Conservation (phyloP, 345 rosid species). For the Populus tremula region DNA sequence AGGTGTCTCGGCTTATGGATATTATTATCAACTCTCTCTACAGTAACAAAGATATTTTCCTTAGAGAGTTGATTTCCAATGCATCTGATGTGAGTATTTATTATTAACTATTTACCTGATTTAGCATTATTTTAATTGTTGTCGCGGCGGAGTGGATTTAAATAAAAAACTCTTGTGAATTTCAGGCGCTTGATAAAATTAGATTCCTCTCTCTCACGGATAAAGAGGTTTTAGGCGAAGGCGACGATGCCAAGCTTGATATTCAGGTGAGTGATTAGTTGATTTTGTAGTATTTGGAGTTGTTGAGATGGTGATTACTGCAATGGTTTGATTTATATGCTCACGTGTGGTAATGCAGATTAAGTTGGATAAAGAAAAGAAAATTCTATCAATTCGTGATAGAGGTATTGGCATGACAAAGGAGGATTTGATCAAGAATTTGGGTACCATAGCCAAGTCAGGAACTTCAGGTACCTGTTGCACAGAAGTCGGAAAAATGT, state of each 20-base stretch:
- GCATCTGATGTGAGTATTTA: conserved; percentile 82
- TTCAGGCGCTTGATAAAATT: conserved; percentile 90
- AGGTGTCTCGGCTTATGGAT: conserved; percentile 99
- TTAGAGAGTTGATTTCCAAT: conserved; percentile 93
- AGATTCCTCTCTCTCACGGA: conserved; percentile 93
- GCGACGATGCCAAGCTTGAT: conserved; percentile 85
- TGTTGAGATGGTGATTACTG: neutral
- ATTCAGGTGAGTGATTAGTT: conserved; percentile 60
- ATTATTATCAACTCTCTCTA: conserved; percentile 94
- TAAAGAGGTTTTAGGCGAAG: conserved; percentile 90
- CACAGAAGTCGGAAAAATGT: neutral
- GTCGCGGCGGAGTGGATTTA: neutral
- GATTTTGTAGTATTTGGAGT: neutral
- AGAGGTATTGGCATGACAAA: conserved; percentile 98
- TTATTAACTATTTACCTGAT: neutral
- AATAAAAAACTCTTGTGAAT: conserved; percentile 1
- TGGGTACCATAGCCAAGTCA: conserved; percentile 97
- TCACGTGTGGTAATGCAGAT: conserved; percentile 47
- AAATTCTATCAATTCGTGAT: conserved; percentile 78
- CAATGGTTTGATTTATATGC: neutral
- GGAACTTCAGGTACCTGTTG: conserved; percentile 83
- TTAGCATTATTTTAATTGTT: neutral
- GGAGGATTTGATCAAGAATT: conserved; percentile 91
- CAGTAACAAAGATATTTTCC: conserved; percentile 96
- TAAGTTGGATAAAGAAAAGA: conserved; percentile 88